Evolutionary conservation across 2,329 filamentous ascomycete genomes (phyloP).

Genomic region (Myriosclerotinia duriaeana): DNA sequence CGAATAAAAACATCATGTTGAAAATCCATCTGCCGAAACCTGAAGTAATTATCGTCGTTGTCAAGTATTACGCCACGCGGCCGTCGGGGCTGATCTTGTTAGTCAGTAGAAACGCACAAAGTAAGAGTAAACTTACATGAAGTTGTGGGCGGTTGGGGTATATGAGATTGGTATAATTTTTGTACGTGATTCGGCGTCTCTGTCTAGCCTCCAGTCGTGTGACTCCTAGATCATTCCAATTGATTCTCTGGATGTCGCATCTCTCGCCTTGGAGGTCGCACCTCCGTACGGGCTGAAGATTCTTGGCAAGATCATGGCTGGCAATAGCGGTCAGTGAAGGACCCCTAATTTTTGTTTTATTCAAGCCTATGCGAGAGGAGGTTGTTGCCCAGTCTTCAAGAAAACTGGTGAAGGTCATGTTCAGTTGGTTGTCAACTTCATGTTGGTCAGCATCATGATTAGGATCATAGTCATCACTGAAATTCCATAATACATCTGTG

Average conservation of each 20-base stretch:
- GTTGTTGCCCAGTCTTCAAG: slow-evolving; percentile 49
- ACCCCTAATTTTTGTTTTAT: slow-evolving; percentile 24
- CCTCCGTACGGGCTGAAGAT: slow-evolving; percentile 41
- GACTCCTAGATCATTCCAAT: slow-evolving; percentile 56
- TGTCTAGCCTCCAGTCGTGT: slow-evolving; percentile 51
- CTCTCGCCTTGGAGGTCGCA: slow-evolving; percentile 54
- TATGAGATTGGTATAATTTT: slow-evolving; percentile 57
- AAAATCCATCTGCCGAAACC: slow-evolving; percentile 58
- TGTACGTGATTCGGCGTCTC: slow-evolving; percentile 51
- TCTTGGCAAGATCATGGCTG: slow-evolving; percentile 27
- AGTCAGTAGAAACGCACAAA: background rate
- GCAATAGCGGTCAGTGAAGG: slow-evolving; percentile 30
- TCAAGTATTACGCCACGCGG: slow-evolving; percentile 27
- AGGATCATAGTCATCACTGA: slow-evolving; percentile 21
- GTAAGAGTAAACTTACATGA: slow-evolving; percentile 46
- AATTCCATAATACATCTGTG: too few relatives aligned
- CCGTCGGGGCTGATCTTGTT: slow-evolving; percentile 27
- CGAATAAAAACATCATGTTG: slow-evolving; percentile 54
- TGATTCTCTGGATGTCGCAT: slow-evolving; percentile 59
- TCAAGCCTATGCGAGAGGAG: slow-evolving; percentile 17
- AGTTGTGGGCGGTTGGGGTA: slow-evolving; percentile 47
- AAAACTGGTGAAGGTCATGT: slow-evolving; percentile 52
- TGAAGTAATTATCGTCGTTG: slow-evolving; percentile 49
- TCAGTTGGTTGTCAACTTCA: slow-evolving; percentile 44
- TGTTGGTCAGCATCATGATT: slow-evolving; percentile 36